Base-by-base conservation (phyloP, 2,329 filamentous ascomycete species). In the Alternaria rosae region DNA sequence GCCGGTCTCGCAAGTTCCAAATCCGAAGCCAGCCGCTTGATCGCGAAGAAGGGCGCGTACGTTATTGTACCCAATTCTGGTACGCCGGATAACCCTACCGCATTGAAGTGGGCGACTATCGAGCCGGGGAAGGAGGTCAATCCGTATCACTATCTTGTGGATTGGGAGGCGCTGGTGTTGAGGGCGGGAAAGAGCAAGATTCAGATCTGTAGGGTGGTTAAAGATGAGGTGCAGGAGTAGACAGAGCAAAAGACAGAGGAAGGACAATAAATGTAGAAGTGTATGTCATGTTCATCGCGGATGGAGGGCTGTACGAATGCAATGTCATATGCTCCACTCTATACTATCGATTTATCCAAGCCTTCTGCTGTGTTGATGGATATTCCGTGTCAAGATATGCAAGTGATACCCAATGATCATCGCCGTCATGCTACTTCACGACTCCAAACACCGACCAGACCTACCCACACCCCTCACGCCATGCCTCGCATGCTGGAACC, bases 101-200 rank as follows among this genome's bases (percentile, higher is more conserved):
- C 82, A 15, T 84, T 93, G 25, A 82, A 84, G 25, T 93, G 88
- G 82, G 86, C 84, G 9, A 84, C 85, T 2, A 85, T 92, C n/a
- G 87, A 88, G 73, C 78, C 84, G 21, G 88, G 87, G 84, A 85
- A 82, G 67, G 81, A 83, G 0, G 78, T 82, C 23, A 86, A 90
- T 55, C 89, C 88, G 1, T 72, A 82, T 60, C 85, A 87, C 57
- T 91, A 82, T 56, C 75, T 88, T 35, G 85, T 92, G 17, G 86
- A 89, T 63, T 86, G 78, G 26, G 78, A 83, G 2, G 72, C 85
- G 3, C 67, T 90, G n/a, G 82, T 89, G 9, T 66, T 89, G 10
- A 80, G 86, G 62, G 69, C 84, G 2, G 88, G 88, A 8, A 90
- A 90, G 71, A 87, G 85, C 82, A 88, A 86, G 69, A 80, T 89